Evolutionary conservation across 1,139 yeast genomes (phyloP), one percentile per base, ranked within the genome.

Genomic region (Keqinozyma sinolaborantium): DNA sequence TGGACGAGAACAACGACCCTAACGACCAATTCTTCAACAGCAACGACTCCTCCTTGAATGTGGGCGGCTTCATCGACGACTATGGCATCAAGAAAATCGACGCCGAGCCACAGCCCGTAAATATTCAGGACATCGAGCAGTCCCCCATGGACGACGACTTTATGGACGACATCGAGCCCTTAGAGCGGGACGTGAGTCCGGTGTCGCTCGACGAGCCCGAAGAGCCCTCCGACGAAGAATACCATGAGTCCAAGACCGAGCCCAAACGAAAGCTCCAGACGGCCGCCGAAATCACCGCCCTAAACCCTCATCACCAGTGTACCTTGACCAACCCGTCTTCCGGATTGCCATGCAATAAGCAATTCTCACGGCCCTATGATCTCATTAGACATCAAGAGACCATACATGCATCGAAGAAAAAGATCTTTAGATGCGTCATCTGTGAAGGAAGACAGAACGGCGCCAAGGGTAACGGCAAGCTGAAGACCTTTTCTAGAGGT

Each of bases 401-500:
- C 10, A 68, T 69, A 10, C 75, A 69, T 47, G 74, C 75, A 1
- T 44, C 71, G 4, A 63, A 64, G 53, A 69, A 69, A 63, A 68
- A 68, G 53, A 65, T 69, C 16, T 69, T 64, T 44, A 51, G 75
- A 33, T 69, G 75, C 53, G 73, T 69, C 14, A 67, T 69, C 25
- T 69, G 75, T 47, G 74, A 69, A 58, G 74, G 77, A 38, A 50
- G 75, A 46, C 37, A 58, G 38, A 54, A 64, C 44, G 73, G 76
- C 10, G 74, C 75, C 10, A 68, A 73, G 25, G 81, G 79, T 15
- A 77, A 77, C 41, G 78, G 79, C 14, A 71, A 81, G 44, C 85
- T 53, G 42, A 69, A 69, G 51, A 69, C 75, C 7, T 69, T 69
- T 38, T 64, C 72, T 4, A 53, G 75, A 47, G 73, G 72, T 32